Percentiles rank a stretch among this genome's conserved stretches.
Conservation (phyloP, 2,329 filamentous ascomycete species). For the Fusarium solani-melongenae region DNA sequence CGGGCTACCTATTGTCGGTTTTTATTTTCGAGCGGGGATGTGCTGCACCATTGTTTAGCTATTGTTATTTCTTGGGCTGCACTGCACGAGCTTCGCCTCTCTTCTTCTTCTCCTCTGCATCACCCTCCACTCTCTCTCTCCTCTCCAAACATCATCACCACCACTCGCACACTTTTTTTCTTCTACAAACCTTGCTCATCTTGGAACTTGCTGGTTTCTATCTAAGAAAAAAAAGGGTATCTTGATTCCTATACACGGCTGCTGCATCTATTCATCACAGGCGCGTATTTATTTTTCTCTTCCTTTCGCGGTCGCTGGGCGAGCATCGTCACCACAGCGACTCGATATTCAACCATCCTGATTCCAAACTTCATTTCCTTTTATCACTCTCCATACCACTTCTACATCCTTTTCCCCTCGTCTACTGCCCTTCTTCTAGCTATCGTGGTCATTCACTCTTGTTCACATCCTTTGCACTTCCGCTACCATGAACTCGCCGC, state of each 20-base stretch:
- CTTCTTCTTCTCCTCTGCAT: background rate
- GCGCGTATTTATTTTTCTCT: background rate
- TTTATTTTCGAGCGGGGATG: background rate
- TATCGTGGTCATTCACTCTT: background rate
- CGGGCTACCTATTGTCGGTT: background rate
- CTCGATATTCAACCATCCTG: background rate
- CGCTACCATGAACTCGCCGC: background rate
- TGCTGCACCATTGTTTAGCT: background rate
- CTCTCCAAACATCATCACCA: background rate
- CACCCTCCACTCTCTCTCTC: background rate
- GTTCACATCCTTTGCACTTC: background rate
- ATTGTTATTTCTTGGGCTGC: background rate
- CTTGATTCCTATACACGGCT: background rate
- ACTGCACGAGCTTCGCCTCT: background rate
- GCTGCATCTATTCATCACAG: background rate
- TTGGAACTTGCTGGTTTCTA: background rate
- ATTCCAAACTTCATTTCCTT: background rate
- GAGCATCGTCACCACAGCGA: background rate
- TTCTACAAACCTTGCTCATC: background rate
- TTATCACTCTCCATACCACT: no score
- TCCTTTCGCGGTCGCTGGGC: background rate
- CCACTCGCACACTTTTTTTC: background rate
- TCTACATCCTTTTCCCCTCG: background rate
- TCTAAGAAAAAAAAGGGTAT: background rate
- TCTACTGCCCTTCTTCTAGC: background rate